Evolutionary conservation across 176 grass and related monocot species (phyloP).

Genomic region (Thinopyrum elongatum): DNA sequence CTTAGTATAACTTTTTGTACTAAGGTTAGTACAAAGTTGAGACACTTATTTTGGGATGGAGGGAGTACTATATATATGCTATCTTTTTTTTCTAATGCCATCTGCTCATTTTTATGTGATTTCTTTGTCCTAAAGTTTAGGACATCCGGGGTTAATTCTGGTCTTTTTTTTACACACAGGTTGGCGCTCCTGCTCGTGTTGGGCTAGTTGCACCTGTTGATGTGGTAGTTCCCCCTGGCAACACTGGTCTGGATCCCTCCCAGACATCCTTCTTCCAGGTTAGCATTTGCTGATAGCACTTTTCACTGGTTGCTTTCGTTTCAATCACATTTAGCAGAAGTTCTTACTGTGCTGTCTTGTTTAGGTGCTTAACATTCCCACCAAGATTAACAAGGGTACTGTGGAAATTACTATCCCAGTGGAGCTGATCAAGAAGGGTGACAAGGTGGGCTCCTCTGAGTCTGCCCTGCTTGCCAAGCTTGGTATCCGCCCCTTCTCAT

Average conservation of each 20-base stretch:
- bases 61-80: no score
- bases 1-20: no score
- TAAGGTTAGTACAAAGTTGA: no score
- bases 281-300: not conserved
- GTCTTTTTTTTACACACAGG: slow-evolving; percentile 30
- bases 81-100: not conserved
- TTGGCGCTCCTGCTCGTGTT: slow-evolving; percentile 88
- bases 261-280: slow-evolving; percentile 96
- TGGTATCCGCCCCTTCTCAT: slow-evolving; percentile 81
- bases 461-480: slow-evolving; percentile 78
- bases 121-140: not conserved
- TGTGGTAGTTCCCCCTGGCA: slow-evolving; percentile 77
- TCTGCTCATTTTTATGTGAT: not conserved
- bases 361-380: slow-evolving; percentile 88
- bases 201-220: slow-evolving; percentile 82
- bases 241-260: slow-evolving; percentile 88
- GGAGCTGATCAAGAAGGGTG: slow-evolving; percentile 78
- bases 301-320: not conserved
- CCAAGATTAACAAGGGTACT: slow-evolving; percentile 95
- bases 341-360: not conserved
- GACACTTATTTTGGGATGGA: no score
- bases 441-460: slow-evolving; percentile 86
- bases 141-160: not conserved
- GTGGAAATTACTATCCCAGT: slow-evolving; percentile 87
- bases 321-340: not conserved